Evolutionary conservation across 257 asterid species (phyloP), one percentile per base, ranked within the genome.

Genomic region (Penstemon davidsonii): DNA sequence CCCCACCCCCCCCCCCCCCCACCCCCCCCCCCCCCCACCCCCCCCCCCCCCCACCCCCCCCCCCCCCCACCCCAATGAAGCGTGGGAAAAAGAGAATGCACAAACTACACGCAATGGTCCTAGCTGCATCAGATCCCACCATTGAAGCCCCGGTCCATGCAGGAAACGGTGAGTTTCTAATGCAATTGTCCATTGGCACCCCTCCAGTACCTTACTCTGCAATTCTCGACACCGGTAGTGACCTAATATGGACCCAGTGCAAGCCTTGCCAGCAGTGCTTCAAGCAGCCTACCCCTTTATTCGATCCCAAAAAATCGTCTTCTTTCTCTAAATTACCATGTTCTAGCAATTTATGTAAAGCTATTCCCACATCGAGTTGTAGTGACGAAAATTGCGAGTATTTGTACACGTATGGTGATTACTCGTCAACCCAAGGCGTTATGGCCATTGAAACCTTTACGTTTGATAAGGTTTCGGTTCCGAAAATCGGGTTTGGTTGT

Each of bases 141-240:
- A 58, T 84, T 3, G 75, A 82, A 52, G 70, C 96, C 46, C 85
- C 88, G 0, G 18, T 92, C 6, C 96, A 87, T 59, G 84, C 95
- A 2, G 96, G 96, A 7, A 83, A 80, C 47, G 96, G 96, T 5
- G 98, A 92, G 84, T 92, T 86, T 64, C 78, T 89, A 12, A 84
- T 89, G 87, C 76, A 86, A 19, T 7, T 90, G n/a, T 72, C 92
- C 1, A 83, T 90, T 12, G 97, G 97, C 11, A 83, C 85, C 0
- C 97, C 97, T 6, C 78, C 86, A 3, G 44, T 51, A 0, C 12
- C 86, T 2, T 90, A 80, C 50, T 70, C 84, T 12, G 96, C 90
- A 1, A 90, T 90, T 9, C 68, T 90, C 44, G 97, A 90, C 44
- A 88, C 94, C 0, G 95, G 95, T 7, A 87, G 96, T 55, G 93